Percentiles rank a stretch among this genome's conserved stretches.
Conservation (phyloP, 352 stramenopile species). For the Pythium aristosporum region DNA sequence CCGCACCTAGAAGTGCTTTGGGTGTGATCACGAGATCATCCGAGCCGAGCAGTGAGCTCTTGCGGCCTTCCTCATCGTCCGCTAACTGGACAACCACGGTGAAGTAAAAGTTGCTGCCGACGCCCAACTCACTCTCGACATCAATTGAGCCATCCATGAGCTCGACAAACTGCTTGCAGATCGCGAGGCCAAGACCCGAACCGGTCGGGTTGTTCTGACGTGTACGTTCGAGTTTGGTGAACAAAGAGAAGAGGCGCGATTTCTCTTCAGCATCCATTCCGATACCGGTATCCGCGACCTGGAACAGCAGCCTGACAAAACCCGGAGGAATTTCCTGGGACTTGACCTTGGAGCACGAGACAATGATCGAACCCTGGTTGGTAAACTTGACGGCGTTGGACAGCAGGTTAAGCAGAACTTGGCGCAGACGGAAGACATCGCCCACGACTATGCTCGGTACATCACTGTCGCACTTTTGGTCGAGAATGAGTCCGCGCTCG, state of each 20-base stretch:
- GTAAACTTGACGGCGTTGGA: constrained; percentile 90
- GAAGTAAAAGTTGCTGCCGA: constrained; percentile 86
- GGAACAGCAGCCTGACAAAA: constrained; percentile 78
- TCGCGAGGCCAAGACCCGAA: constrained; percentile 80
- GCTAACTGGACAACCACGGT: constrained; percentile 62
- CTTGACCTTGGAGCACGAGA: constrained; percentile 68
- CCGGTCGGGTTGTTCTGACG: constrained; percentile 88
- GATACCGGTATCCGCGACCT: constrained; percentile 84
- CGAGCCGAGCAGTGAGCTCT: constrained; percentile 42
- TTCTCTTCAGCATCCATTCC: constrained; percentile 85
- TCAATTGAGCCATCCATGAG: constrained; percentile 88
- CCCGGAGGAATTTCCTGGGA: constrained; percentile 55
- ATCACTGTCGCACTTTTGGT: constrained; percentile 64
- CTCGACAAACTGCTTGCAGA: constrained; percentile 87
- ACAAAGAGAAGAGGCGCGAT: constrained; percentile 74
- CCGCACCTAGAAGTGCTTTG: constrained; percentile 23
- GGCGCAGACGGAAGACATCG: constrained; percentile 72
- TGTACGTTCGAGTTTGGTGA: constrained; percentile 79
- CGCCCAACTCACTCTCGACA: constrained; percentile 73
- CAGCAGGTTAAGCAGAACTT: constrained; percentile 81
- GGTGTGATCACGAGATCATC: constrained; percentile 43
- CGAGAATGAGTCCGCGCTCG: constrained; percentile 74
- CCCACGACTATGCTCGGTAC: constrained; percentile 76
- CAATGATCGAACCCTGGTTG: constrained; percentile 76
- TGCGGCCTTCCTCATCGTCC: constrained; percentile 46